A percentile compares a stretch with the other conserved stretches of the same genome.
These are phyloP conservation scores for Sequoiadendron giganteum DNA, from an alignment of 75 land plant species.

Conservation along the genomic window DNA sequence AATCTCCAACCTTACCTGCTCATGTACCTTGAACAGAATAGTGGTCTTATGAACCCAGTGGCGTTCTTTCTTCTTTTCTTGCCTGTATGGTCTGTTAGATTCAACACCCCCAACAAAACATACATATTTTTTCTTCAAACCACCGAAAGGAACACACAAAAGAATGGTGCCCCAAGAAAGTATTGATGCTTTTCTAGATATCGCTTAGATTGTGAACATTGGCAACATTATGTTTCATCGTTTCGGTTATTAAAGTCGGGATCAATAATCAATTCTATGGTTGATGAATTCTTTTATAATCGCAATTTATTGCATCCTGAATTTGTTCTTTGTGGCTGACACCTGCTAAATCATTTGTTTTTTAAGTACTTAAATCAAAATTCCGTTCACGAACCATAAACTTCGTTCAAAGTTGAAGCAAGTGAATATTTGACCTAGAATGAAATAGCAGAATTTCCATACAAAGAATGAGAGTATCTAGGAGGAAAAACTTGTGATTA, in stretches of 20 bases:
- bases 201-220: neutral
- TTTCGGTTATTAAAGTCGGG: neutral
- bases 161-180: too few species aligned
- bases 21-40: too few species aligned
- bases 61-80: too few species aligned
- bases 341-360: too few species aligned
- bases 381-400: neutral
- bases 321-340: too few species aligned
- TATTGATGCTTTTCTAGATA: too few species aligned
- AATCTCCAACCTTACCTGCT: too few species aligned
- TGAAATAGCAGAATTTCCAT: neutral
- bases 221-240: neutral
- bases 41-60: neutral
- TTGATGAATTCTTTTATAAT: neutral
- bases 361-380: neutral
- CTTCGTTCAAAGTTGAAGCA: neutral
- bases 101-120: too few species aligned
- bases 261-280: neutral
- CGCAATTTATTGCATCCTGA: neutral
- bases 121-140: neutral
- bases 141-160: neutral
- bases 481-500: neutral
- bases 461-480: neutral
- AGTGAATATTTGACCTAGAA: neutral
- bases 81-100: too few species aligned